Percentiles rank a stretch among this genome's conserved stretches.
Evolutionary conservation across 2,329 filamentous ascomycete genomes (phyloP).

Genomic region (Neoscytalidium dimidiatum): DNA sequence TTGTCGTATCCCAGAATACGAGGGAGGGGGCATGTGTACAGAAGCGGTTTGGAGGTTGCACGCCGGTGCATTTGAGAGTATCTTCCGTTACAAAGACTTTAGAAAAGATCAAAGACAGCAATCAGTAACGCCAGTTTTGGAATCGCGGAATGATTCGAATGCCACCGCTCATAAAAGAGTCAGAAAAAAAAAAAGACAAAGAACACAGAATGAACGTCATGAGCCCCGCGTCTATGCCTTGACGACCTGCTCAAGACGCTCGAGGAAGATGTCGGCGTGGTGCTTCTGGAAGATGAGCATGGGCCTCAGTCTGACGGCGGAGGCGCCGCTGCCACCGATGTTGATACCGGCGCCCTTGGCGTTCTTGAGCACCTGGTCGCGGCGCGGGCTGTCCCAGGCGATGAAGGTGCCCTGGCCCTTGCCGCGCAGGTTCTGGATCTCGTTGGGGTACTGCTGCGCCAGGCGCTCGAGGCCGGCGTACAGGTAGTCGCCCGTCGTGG

Average conservation of each 20-base stretch:
- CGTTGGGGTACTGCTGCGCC: constrained; percentile 68
- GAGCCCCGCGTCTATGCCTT: constrained; percentile 39
- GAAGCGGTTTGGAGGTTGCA: background rate
- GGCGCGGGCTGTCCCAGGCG: constrained; percentile 80
- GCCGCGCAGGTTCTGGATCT: constrained; percentile 82
- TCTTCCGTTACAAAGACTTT: background rate
- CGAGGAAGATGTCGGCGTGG: constrained; percentile 84
- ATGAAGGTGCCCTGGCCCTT: constrained; percentile 91
- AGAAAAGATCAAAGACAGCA: background rate
- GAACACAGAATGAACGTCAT: background rate
- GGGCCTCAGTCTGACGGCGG: constrained; percentile 76
- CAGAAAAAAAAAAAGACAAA: background rate
- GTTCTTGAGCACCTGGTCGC: constrained; percentile 76
- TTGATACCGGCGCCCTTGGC: constrained; percentile 83
- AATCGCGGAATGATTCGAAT: background rate
- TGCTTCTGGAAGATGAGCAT: constrained; percentile 93
- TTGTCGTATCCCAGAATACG: background rate
- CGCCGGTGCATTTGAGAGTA: background rate
- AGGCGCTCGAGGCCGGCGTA: constrained; percentile 69
- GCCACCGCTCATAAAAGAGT: background rate
- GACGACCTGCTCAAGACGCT: constrained; percentile 74
- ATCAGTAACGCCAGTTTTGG: background rate
- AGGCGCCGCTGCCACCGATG: constrained; percentile 78
- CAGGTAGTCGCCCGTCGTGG: constrained; percentile 76
- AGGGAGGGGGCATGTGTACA: background rate